phyloP scores from a whole-genome alignment of 2,329 filamentous ascomycete genomes.

The Arthrobotrys iridis region DNA sequence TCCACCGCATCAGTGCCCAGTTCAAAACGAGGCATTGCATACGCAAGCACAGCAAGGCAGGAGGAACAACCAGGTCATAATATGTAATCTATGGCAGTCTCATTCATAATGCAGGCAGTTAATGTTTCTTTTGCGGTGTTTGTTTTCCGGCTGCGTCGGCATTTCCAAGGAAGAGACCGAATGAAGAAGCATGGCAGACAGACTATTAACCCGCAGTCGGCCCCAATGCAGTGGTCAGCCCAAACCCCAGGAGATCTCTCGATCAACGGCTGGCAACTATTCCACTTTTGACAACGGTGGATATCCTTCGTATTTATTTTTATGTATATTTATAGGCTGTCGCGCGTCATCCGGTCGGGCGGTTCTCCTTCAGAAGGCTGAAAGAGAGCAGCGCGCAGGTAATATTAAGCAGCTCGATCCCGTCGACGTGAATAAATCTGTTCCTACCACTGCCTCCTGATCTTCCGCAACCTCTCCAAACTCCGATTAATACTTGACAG shows the following conservation, averaged over 20 bases:
- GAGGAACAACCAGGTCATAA: too few species aligned
- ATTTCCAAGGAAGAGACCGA: conserved; percentile 13
- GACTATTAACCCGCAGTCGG: background rate
- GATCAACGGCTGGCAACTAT: conserved; percentile 15
- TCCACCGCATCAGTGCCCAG: too few species aligned
- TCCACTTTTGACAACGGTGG: background rate
- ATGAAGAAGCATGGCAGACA: conserved; percentile 4
- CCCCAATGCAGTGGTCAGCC: too few species aligned
- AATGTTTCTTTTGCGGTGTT: background rate
- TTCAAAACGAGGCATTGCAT: background rate
- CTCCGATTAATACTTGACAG: too few species aligned
- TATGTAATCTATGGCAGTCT: too few species aligned
- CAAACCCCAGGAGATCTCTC: background rate
- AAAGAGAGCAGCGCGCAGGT: background rate
- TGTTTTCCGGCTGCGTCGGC: conserved; percentile 25
- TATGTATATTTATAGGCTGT: conserved; percentile 20
- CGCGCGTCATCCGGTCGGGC: conserved; percentile 8
- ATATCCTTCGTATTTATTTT: background rate
- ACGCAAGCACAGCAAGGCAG: conserved; percentile 4
- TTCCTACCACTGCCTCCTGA: too few species aligned
- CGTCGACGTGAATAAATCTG: too few species aligned
- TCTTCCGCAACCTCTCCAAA: background rate
- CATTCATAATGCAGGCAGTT: too few species aligned
- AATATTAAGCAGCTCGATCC: background rate
- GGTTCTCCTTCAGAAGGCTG: conserved; percentile 2